A percentile compares a stretch with the other conserved stretches of the same genome.
Evolutionary conservation across 2,329 filamentous ascomycete species (phyloP).

Genomic region (Arachnopeziza araneosa): DNA sequence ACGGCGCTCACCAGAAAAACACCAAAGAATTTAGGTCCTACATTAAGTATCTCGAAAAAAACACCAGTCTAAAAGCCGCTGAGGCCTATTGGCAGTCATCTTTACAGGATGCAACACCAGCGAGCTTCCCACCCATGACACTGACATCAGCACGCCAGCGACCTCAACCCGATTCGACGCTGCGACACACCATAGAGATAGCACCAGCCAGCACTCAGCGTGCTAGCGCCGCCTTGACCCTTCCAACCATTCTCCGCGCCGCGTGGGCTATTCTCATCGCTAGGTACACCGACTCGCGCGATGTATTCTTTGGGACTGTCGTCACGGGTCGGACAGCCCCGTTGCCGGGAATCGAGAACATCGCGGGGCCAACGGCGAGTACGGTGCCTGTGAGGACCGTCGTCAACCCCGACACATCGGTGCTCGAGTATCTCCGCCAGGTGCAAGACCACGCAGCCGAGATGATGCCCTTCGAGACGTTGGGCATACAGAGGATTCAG

Average conservation of each 20-base stretch:
- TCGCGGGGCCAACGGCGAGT: constrained; percentile 72
- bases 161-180: no score
- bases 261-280: constrained; percentile 38
- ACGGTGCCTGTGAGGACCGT: constrained; percentile 66
- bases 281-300: constrained; percentile 33
- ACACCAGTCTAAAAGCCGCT: neutral
- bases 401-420: constrained; percentile 51
- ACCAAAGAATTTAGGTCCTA: neutral
- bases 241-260: constrained; percentile 16
- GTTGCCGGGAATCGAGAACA: constrained; percentile 58
- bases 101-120: neutral
- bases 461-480: neutral
- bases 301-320: constrained; percentile 39
- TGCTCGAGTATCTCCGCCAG: constrained; percentile 34
- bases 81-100: neutral
- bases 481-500: neutral
- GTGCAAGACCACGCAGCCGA: constrained; percentile 2
- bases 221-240: no score
- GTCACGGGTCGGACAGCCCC: constrained; percentile 37
- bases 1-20: neutral
- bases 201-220: neutral
- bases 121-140: neutral
- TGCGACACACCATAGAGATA: no score
- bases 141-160: no score
- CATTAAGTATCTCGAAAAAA: neutral